Percentiles rank a stretch among this genome's conserved stretches.
Conservation (phyloP, 805 yeast genomes). For the Suhomyces prunicola region DNA sequence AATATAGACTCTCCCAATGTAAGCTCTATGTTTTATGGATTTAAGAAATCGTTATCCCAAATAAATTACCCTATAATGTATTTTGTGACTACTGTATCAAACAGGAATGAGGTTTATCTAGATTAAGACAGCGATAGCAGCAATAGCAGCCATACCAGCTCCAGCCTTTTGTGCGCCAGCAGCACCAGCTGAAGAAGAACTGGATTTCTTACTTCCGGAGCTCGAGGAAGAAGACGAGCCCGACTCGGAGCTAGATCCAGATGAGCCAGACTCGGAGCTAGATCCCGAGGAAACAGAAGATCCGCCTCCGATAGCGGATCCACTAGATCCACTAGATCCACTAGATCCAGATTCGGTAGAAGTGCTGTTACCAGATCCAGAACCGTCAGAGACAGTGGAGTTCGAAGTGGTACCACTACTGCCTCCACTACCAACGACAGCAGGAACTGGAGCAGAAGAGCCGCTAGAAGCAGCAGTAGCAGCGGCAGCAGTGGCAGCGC, state of each 20-base stretch:
- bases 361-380: constrained; percentile 9
- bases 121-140: constrained; percentile 18
- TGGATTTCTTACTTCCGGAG: constrained; percentile 3
- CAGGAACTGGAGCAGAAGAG: not conserved
- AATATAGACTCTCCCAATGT: not conserved
- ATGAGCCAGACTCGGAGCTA: not conserved
- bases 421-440: not conserved
- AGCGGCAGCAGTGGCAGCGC: constrained; percentile 2
- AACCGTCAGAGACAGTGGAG: constrained; percentile 1
- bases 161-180: constrained; percentile 2
- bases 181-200: constrained; percentile 4
- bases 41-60: not conserved
- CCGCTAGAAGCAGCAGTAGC: constrained; percentile 1
- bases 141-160: constrained; percentile 17
- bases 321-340: constrained; percentile 11
- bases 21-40: not conserved
- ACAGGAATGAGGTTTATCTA: constrained; percentile 5
- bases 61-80: not conserved
- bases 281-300: constrained; percentile 5
- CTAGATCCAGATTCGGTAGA: constrained; percentile 2
- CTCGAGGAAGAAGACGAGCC: constrained; percentile 8
- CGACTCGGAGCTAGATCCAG: not conserved
- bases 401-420: not conserved
- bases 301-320: constrained; percentile 1
- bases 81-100: constrained; percentile 1